A percentile compares a stretch with the other conserved stretches of the same genome.
phyloP scores from a whole-genome alignment of 139 green algal genomes.

The Ulvella scutata region DNA sequence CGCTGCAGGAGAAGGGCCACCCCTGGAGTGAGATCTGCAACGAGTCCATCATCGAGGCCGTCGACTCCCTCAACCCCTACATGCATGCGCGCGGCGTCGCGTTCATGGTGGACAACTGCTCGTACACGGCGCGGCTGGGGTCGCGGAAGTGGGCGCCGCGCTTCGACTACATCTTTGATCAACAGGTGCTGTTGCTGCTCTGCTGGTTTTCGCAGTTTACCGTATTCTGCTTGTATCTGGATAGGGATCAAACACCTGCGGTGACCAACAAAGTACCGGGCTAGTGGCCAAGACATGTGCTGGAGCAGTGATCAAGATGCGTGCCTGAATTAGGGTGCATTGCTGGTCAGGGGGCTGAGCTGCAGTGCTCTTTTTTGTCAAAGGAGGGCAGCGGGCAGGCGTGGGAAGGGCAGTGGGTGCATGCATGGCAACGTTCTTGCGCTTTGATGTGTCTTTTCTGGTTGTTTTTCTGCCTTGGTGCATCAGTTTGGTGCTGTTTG shows the following conservation, averaged over 20 bases:
- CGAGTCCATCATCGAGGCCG: constrained; percentile 91
- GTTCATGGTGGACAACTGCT: constrained; percentile 99
- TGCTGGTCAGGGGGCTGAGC: too few relatives aligned
- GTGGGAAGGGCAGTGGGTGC: too few relatives aligned
- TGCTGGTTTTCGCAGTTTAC: neutral
- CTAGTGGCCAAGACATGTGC: too few relatives aligned
- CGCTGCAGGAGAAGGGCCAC: constrained; percentile 84
- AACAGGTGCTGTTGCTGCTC: constrained; percentile 36
- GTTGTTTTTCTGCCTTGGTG: too few relatives aligned
- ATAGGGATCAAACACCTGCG: neutral
- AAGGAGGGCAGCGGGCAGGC: too few relatives aligned
- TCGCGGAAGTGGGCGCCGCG: constrained; percentile 94
- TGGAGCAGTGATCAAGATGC: too few relatives aligned
- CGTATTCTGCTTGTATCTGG: neutral
- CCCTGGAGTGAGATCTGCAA: constrained; percentile 98
- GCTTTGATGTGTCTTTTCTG: too few relatives aligned
- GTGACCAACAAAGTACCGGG: too few relatives aligned
- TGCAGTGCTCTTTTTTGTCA: too few relatives aligned
- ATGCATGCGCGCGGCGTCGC: constrained; percentile 97
- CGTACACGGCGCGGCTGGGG: constrained; percentile 95
- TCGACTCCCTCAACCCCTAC: constrained; percentile 98
- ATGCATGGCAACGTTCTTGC: too few relatives aligned
- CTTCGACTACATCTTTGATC: constrained; percentile 96
- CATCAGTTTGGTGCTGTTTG: too few relatives aligned
- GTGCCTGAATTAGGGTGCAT: too few relatives aligned